Percentiles rank a stretch among this genome's conserved stretches.
These are phyloP conservation scores for Hapsidospora chrysogenum DNA, from an alignment of 495 filamentous ascomycete genomes.

Conservation along the genomic window DNA sequence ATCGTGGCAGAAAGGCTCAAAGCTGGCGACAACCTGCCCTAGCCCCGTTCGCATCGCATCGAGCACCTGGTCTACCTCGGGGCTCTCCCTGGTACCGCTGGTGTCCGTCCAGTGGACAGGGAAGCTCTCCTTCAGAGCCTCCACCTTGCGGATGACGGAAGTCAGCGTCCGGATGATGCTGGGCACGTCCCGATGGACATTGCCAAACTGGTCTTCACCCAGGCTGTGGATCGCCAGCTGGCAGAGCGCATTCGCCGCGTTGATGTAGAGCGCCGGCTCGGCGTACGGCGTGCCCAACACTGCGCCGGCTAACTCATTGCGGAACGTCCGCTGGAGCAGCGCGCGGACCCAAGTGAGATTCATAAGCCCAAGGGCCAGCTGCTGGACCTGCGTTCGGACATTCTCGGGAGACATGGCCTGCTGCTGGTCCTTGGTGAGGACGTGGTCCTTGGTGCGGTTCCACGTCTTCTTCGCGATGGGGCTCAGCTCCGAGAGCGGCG, in stretches of 20 bases:
- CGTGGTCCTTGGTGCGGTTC: conserved; percentile 15
- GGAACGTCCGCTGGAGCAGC: conserved; percentile 51
- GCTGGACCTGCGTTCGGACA: conserved; percentile 18
- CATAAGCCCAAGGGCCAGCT: conserved; percentile 18
- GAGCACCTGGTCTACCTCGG: conserved; percentile 47
- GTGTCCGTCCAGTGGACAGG: conserved; percentile 74
- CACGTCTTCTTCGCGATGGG: conserved; percentile 22
- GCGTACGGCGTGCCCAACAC: conserved; percentile 55
- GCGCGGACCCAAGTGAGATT: neutral
- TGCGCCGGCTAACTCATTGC: conserved; percentile 37
- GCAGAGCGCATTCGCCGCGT: conserved; percentile 54
- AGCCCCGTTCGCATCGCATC: conserved; percentile 42
- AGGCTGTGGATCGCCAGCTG: conserved; percentile 55
- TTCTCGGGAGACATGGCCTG: conserved; percentile 22
- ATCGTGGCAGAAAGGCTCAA: conserved; percentile 51
- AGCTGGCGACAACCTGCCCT: conserved; percentile 41
- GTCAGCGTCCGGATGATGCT: conserved; percentile 55
- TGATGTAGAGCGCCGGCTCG: conserved; percentile 43
- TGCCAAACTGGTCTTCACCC: conserved; percentile 71
- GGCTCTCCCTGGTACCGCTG: conserved; percentile 22
- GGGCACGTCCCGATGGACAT: conserved; percentile 65
- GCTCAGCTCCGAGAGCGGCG: conserved; percentile 19
- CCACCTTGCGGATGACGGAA: conserved; percentile 45
- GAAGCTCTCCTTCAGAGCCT: conserved; percentile 43
- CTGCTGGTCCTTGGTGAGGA: conserved; percentile 28